phyloP scores from a whole-genome alignment of 1,284 basidiomycete species.

The Apiotrichum laibachii region DNA sequence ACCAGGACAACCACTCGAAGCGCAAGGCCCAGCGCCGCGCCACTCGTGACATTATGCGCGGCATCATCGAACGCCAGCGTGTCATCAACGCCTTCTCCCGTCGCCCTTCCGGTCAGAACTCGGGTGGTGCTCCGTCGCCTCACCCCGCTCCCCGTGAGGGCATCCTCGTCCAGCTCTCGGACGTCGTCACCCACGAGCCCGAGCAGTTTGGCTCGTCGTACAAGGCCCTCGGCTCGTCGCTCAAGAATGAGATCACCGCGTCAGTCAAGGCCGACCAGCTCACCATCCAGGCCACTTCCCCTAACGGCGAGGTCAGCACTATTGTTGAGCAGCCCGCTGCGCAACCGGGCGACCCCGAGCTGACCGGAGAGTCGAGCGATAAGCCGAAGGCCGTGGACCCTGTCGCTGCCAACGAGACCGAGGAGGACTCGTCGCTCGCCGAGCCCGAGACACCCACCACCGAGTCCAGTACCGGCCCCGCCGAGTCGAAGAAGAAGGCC shows the following conservation, averaged over 20 bases:
- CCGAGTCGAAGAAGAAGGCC: slow-evolving; percentile 5
- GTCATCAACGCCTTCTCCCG: slow-evolving; percentile 44
- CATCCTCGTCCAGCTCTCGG: slow-evolving; percentile 10
- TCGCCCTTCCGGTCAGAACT: slow-evolving; percentile 27
- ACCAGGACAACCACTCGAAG: slow-evolving; percentile 79
- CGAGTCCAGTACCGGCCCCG: not conserved
- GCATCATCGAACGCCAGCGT: slow-evolving; percentile 52
- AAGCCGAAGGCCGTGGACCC: not conserved
- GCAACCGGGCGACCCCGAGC: not conserved
- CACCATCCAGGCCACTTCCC: slow-evolving; percentile 4
- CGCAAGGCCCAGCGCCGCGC: slow-evolving; percentile 66
- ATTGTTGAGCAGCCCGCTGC: slow-evolving; percentile 1
- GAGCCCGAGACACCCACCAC: slow-evolving; percentile 2
- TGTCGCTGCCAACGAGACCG: not conserved
- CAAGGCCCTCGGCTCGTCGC: not conserved
- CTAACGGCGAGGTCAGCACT: slow-evolving; percentile 1
- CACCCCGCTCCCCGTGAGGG: slow-evolving; percentile 12
- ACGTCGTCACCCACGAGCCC: slow-evolving; percentile 5
- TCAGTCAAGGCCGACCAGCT: not conserved
- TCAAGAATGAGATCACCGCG: not conserved
- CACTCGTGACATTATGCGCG: slow-evolving; percentile 72
- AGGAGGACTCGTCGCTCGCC: slow-evolving; percentile 1
- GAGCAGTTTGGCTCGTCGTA: not conserved
- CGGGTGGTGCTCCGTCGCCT: not conserved
- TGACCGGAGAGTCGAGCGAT: not conserved